Base-by-base conservation (phyloP, 148 eudicot genomes). In the Vaccinium vitisidaea region DNA sequence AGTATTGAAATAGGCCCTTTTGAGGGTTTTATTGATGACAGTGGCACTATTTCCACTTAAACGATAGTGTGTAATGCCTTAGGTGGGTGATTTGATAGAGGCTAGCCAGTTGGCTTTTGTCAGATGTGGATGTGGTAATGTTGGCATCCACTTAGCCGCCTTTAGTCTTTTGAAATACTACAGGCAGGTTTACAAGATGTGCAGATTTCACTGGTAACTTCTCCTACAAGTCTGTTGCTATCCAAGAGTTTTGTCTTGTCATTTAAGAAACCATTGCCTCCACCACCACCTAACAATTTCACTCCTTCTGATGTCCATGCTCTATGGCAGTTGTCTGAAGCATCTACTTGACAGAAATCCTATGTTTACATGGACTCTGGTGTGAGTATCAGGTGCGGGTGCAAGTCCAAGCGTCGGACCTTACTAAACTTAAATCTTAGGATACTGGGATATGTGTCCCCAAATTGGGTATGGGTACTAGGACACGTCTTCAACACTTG, bases 181-280 rank as follows among this genome's bases (percentile, higher is more conserved):
- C 76, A 14, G 50, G 52, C 25, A 39, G 50, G 49, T 43, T 21
- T 39, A 18, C 77, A 39, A 6, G 77, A 74, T 50, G 50, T 74
- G 49, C 56, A n/a, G 32, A 49, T 49, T 48, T 15, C 9, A 19
- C 27, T 49, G 32, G 55, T 30, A 76, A 76, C 30, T 76, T 49
- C n/a, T 16, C 18, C 53, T 75, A 18, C 27, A 19, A 32, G 49
- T 74, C 11, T 74, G n/a, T 74, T 15, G 23, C n/a, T 74, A 43
- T 36, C 23, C 21, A 77, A 3, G 61, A 25, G 55, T 27, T 75
- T 10, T 49, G 27, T 75, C 39, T 48, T 75, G 55, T 52, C 59
- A 25, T 77, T 77, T 23, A 76, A 2, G 30, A 76, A 49, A 50
- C 55, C 79, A 49, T 77, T 52, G 58, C 80, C 80, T 23, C 36